Percentiles rank a stretch among this genome's conserved stretches.
phyloP scores from a whole-genome alignment of 148 eudicot species.

The Nepenthes gracilis region DNA sequence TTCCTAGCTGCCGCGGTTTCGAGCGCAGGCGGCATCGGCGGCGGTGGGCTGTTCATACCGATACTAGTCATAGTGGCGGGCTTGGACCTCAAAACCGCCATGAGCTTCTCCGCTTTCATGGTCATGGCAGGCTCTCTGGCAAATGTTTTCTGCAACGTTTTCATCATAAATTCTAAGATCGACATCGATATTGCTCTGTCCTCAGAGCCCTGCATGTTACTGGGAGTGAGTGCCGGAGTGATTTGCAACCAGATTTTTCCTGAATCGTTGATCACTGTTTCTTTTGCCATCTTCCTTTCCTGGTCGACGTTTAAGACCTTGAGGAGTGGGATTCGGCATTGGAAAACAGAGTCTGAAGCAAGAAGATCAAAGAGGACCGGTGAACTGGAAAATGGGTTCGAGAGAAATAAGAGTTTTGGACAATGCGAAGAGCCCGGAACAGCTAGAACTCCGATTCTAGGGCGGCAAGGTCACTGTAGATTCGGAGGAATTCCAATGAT shows the following conservation, averaged over 20 bases:
- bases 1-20: constrained; percentile 45
- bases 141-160: constrained; percentile 26
- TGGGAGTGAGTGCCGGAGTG: constrained; percentile 60
- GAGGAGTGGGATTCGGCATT: constrained; percentile 28
- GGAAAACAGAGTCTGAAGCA: constrained; percentile 41
- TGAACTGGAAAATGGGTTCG: constrained; percentile 9
- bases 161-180: constrained; percentile 12
- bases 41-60: constrained; percentile 51
- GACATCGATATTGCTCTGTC: constrained; percentile 51
- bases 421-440: constrained; percentile 9
- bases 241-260: constrained; percentile 38
- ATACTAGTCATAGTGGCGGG: constrained; percentile 42
- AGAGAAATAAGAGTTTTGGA: constrained; percentile 4
- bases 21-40: constrained; percentile 65
- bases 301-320: constrained; percentile 48
- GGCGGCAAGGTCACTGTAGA: constrained; percentile 1
- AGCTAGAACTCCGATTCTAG: constrained; percentile 20
- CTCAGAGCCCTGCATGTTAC: constrained; percentile 47
- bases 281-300: constrained; percentile 41
- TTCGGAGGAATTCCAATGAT: constrained; percentile 26
- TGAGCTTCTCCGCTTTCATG: constrained; percentile 54
- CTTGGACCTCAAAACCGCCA: constrained; percentile 45
- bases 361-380: constrained; percentile 5
- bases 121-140: constrained; percentile 52
- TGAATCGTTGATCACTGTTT: constrained; percentile 45